These are phyloP conservation scores for Fusarium fujikuroi DNA, from an alignment of 2,329 filamentous ascomycete genomes.

Conservation along the genomic window DNA sequence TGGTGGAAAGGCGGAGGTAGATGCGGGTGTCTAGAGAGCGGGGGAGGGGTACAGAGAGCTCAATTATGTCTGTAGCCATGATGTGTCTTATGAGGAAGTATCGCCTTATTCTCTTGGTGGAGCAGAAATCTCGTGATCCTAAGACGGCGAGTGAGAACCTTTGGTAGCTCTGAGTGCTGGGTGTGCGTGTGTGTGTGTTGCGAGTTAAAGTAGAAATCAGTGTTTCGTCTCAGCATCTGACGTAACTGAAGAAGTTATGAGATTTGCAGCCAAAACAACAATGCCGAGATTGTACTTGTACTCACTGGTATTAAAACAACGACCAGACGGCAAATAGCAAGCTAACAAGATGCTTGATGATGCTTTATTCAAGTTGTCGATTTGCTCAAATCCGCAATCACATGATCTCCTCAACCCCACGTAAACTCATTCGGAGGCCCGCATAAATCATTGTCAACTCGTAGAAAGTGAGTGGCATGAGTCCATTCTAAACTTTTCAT, in stretches of 20 bases:
- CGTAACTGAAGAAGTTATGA: background rate
- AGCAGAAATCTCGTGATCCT: background rate
- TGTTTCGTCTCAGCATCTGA: background rate
- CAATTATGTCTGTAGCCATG: conserved; percentile 43
- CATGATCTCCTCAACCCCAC: conserved; percentile 36
- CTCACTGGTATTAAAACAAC: background rate
- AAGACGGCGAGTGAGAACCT: background rate
- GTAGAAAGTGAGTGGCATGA: conserved; percentile 15
- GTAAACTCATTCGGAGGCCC: conserved; percentile 10
- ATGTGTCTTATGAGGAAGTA: background rate
- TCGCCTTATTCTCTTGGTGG: too few relatives aligned
- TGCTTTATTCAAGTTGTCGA: background rate
- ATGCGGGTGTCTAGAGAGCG: conserved; percentile 69
- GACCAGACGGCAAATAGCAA: background rate
- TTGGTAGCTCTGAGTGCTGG: background rate
- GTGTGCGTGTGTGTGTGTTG: background rate
- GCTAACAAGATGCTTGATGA: background rate
- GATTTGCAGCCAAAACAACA: background rate
- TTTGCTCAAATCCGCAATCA: conserved; percentile 25
- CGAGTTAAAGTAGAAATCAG: background rate
- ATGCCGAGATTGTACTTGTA: too few relatives aligned
- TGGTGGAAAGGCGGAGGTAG: conserved; percentile 68
- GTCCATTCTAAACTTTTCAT: background rate
- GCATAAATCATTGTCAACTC: conserved; percentile 25
- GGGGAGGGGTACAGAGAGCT: conserved; percentile 70